Evolutionary conservation across 1,139 yeast genomes (phyloP).

Genomic region (Meyerozyma smithsonii): DNA sequence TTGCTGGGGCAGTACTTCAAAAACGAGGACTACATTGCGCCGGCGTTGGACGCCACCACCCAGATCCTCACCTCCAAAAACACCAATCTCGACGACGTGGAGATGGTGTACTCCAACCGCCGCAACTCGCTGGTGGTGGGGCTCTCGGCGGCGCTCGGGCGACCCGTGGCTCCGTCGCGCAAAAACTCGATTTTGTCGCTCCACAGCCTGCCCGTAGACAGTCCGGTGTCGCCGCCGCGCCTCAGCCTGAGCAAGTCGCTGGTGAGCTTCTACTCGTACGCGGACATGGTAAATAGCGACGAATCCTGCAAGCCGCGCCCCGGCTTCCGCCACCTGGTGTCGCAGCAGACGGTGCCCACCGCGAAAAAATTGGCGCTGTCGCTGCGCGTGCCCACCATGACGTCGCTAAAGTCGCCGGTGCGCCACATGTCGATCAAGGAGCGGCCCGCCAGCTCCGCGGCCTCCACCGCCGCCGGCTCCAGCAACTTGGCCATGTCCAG

Average conservation of each 20-base stretch:
- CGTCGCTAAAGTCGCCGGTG: neutral
- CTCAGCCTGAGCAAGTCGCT: slow-evolving; percentile 43
- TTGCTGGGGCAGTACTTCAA: slow-evolving; percentile 25
- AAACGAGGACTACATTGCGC: slow-evolving; percentile 68
- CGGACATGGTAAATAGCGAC: slow-evolving; percentile 69
- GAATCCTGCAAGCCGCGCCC: slow-evolving; percentile 59
- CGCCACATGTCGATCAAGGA: slow-evolving; percentile 1
- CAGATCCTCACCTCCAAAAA: slow-evolving; percentile 52
- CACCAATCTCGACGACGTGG: slow-evolving; percentile 62
- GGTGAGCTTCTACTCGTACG: slow-evolving; percentile 70
- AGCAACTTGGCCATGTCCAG: too few relatives aligned
- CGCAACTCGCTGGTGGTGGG: slow-evolving; percentile 60
- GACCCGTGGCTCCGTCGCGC: slow-evolving; percentile 36
- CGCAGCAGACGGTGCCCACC: slow-evolving; percentile 28
- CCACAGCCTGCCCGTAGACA: slow-evolving; percentile 19
- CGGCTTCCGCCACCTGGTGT: slow-evolving; percentile 29
- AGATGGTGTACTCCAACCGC: slow-evolving; percentile 59
- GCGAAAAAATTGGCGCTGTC: slow-evolving; percentile 2
- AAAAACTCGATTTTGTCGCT: slow-evolving; percentile 37
- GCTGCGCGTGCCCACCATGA: neutral
- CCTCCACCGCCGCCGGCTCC: too few relatives aligned
- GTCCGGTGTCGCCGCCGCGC: slow-evolving; percentile 36
- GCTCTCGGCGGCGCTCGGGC: slow-evolving; percentile 57
- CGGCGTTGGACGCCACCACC: slow-evolving; percentile 79
- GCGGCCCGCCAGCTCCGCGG: slow-evolving; percentile 4